Evolutionary conservation across 495 filamentous ascomycete species (phyloP), one percentile per base, ranked within the genome.

Genomic region (Baudoinia panamericana): DNA sequence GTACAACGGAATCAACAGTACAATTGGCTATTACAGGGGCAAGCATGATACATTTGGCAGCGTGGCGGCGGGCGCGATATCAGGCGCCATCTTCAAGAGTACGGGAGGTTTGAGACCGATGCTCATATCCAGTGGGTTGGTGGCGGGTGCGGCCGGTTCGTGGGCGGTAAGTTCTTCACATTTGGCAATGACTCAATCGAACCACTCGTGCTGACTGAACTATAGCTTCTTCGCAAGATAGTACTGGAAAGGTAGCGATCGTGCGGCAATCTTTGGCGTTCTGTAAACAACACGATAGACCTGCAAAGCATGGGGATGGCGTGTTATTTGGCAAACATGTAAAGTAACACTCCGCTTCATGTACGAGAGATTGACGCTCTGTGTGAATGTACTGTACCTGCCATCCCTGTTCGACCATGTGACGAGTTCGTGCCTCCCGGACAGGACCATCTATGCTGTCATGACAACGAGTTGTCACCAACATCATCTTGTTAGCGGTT

Each of bases 11-110:
- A 68, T 94, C 57, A 96, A 96, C 65, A 92, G 83, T n/a, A 76
- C 72, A 15, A 75, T 95, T 45, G 88, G 92, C 22, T 75, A 82
- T 52, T 65, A 77, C 28, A 69, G 90, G 42, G 90, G 90, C 36
- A 87, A 86, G 66, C 87, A 96, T 49, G 90, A 97, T 56, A 66
- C 83, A 3, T 71, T 82, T 36, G 96, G 96, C 62, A 87, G 84
- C 37, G 71, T 97, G 41, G 57, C 70, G 16, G 86, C 87, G 3
- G 90, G 90, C 30, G 80, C 67, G 4, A 53, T 97, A 43, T 90
- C 84, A 53, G 90, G 90, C 32, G 85, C 84, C 75, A 45, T 96
- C 24, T 97, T 95, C 65, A 96, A 93, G 73, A 88, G 85, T 53
- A 95, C 92, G 12, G 73, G 80, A 54, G 90, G 90, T 9, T 25